These are phyloP conservation scores for Mycena albidolilacea DNA, from an alignment of 768 basidiomycete genomes.

Conservation along the genomic window DNA sequence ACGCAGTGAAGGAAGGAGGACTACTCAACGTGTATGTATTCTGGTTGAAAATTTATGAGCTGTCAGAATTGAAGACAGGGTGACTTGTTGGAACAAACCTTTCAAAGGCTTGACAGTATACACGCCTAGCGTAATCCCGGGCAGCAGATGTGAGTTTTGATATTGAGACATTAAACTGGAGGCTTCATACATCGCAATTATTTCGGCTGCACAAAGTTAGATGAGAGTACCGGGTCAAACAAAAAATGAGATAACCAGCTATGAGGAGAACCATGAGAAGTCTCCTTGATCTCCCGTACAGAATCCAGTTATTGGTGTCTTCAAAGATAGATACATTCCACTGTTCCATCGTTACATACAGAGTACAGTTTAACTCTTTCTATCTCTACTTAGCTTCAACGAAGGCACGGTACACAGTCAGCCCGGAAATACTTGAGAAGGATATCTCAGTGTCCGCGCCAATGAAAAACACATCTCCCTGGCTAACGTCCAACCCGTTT, in stretches of 20 bases:
- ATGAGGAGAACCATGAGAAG: constrained; percentile 20
- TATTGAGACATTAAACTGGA: background rate
- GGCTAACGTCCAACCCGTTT: constrained; percentile 56
- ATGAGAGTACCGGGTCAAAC: background rate
- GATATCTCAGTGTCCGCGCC: constrained; percentile 76
- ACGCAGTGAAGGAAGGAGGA: background rate
- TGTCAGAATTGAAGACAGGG: background rate
- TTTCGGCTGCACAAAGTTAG: constrained; percentile 16
- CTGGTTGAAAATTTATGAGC: background rate
- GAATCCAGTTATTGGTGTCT: constrained; percentile 1
- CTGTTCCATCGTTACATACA: constrained; percentile 20
- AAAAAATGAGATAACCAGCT: background rate
- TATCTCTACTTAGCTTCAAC: constrained; percentile 55
- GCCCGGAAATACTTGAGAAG: constrained; percentile 58
- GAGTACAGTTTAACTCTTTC: constrained; percentile 24
- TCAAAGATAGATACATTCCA: background rate
- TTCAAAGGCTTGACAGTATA: constrained; percentile 8
- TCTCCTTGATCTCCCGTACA: constrained; percentile 18
- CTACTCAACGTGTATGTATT: constrained; percentile 29
- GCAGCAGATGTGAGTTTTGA: background rate
- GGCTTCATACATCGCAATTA: constrained; percentile 12
- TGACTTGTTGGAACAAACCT: background rate
- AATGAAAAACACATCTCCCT: constrained; percentile 88
- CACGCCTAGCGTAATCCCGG: constrained; percentile 15
- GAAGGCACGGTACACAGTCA: constrained; percentile 81